Percentiles rank a stretch among this genome's conserved stretches.
Conservation (phyloP, 2,329 filamentous ascomycete genomes). For the Orbilia javanica region DNA sequence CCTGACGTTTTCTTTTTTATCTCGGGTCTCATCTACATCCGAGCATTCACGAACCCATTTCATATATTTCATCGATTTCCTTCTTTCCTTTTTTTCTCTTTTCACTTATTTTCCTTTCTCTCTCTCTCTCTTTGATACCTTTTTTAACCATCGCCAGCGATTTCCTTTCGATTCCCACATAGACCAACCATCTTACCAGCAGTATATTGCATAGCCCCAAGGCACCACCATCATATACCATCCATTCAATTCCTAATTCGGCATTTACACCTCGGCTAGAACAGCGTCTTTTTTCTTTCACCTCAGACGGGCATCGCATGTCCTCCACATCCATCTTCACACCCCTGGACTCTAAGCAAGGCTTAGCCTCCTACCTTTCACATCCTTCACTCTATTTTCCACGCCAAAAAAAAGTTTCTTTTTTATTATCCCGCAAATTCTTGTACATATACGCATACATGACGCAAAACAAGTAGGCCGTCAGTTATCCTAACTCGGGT, state of each 20-base stretch:
- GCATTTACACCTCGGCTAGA: slow-evolving; percentile 12
- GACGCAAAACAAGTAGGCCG: too few relatives aligned
- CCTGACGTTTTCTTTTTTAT: slow-evolving; percentile 36
- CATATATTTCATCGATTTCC: slow-evolving; percentile 19
- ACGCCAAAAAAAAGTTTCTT: too few relatives aligned
- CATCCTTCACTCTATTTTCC: neutral
- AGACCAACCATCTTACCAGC: neutral
- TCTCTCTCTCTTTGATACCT: too few relatives aligned
- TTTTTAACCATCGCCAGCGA: slow-evolving; percentile 9
- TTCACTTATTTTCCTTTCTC: neutral
- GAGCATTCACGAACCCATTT: slow-evolving; percentile 6
- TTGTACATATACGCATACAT: neutral
- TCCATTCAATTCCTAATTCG: neutral
- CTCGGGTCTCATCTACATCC: slow-evolving; percentile 18
- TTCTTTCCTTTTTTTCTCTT: neutral
- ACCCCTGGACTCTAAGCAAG: neutral
- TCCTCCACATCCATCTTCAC: neutral
- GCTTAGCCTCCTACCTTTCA: neutral
- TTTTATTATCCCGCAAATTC: neutral
- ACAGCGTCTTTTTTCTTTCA: neutral
- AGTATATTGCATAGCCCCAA: neutral
- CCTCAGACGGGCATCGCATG: neutral
- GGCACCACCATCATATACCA: neutral
- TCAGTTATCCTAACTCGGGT: too few relatives aligned
- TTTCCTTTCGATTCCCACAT: slow-evolving; percentile 31